phyloP scores from a whole-genome alignment of 345 rosid genomes.

The Pugionium dolabratum region DNA sequence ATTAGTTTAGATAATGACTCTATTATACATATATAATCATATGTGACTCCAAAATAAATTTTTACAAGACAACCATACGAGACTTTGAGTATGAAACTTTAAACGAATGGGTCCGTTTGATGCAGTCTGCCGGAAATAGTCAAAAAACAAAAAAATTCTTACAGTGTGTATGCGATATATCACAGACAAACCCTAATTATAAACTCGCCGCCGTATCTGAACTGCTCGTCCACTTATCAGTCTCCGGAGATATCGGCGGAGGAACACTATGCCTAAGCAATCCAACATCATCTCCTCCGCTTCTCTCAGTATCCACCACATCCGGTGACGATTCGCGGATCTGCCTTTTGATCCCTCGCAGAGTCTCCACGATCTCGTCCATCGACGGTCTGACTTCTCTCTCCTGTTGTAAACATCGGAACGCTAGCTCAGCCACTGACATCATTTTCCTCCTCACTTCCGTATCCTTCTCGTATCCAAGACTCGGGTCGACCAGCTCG shows the following conservation, averaged over 20 bases:
- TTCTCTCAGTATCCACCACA: constrained; percentile 41
- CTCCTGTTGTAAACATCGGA: constrained; percentile 77
- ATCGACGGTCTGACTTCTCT: constrained; percentile 75
- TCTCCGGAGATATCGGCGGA: constrained; percentile 52
- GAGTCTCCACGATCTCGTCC: constrained; percentile 58
- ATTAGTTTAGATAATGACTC: no score
- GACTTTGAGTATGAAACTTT: not conserved
- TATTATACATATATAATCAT: no score
- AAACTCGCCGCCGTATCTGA: constrained; percentile 40
- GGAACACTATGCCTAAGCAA: constrained; percentile 47
- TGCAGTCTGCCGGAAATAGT: not conserved
- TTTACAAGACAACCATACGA: no score
- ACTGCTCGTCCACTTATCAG: constrained; percentile 63
- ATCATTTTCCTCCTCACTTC: constrained; percentile 46
- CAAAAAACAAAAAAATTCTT: not conserved
- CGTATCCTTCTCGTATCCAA: constrained; percentile 58
- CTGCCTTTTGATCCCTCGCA: constrained; percentile 50
- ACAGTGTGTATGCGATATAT: not conserved
- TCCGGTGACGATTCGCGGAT: constrained; percentile 40
- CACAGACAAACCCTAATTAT: not conserved
- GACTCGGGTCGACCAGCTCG: constrained; percentile 68
- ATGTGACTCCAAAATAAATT: no score
- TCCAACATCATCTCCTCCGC: constrained; percentile 51
- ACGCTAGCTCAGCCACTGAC: constrained; percentile 67
- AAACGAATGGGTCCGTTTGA: not conserved